These are phyloP conservation scores for Rhodotorula taiwanensis DNA, from an alignment of 768 basidiomycete species.

Conservation along the genomic window DNA sequence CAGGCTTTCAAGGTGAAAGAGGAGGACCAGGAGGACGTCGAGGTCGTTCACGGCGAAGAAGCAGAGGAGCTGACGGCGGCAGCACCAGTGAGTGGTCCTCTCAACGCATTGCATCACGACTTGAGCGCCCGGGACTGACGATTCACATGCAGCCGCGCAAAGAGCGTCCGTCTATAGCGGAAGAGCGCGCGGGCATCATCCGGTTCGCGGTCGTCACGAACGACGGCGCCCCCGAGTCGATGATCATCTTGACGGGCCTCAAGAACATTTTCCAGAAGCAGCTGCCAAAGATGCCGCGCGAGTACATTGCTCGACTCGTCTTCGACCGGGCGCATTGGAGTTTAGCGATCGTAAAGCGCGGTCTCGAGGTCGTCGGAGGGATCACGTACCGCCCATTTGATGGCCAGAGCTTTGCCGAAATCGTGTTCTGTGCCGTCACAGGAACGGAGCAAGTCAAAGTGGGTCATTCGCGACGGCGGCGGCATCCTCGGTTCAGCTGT, in stretches of 20 bases:
- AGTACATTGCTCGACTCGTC: constrained; percentile 93
- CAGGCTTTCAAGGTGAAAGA: constrained; percentile 9
- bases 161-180: constrained; percentile 72
- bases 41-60: constrained; percentile 26
- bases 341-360: constrained; percentile 88
- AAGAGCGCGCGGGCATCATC: constrained; percentile 75
- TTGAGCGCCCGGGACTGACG: background rate
- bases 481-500: background rate
- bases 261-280: constrained; percentile 97
- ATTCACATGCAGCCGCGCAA: constrained; percentile 3
- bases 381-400: constrained; percentile 96
- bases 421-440: constrained; percentile 96
- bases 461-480: constrained; percentile 29
- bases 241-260: constrained; percentile 83
- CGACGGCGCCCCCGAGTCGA: constrained; percentile 62
- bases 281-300: constrained; percentile 96
- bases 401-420: constrained; percentile 90
- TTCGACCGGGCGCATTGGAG: constrained; percentile 86
- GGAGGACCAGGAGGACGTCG: constrained; percentile 28
- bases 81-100: constrained; percentile 8
- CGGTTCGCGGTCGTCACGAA: constrained; percentile 77
- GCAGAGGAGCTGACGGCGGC: constrained; percentile 13
- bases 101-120: background rate
- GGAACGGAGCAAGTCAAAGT: constrained; percentile 97
- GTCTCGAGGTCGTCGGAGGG: constrained; percentile 91